Conservation (phyloP, 176 grass and related monocot genomes). For the Musa itinerans region DNA sequence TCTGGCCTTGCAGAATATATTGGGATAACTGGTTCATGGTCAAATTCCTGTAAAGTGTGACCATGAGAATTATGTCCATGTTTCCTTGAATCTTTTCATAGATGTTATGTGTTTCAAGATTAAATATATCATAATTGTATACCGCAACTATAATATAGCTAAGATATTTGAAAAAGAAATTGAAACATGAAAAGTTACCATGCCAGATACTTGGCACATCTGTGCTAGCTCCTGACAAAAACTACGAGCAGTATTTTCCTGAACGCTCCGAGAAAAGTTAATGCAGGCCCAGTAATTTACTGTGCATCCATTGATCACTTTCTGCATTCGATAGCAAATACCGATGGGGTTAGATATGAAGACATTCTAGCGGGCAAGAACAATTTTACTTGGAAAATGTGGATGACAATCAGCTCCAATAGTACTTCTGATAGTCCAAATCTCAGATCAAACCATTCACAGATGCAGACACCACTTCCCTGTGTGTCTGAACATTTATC, state of each 20-base stretch:
- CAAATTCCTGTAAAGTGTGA: slow-evolving; percentile 57
- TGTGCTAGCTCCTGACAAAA: slow-evolving; percentile 97
- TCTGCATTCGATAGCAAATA: slow-evolving; percentile 34
- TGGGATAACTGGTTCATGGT: slow-evolving; percentile 80
- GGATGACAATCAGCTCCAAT: background rate
- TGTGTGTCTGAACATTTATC: background rate
- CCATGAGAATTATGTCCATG: slow-evolving; percentile 6
- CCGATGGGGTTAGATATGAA: background rate
- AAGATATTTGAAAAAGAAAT: background rate
- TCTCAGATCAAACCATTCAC: background rate
- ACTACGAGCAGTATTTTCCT: slow-evolving; percentile 84
- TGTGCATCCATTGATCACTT: slow-evolving; percentile 91
- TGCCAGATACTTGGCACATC: slow-evolving; percentile 95
- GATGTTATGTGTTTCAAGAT: slow-evolving; percentile 3
- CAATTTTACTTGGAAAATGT: background rate
- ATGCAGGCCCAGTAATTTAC: slow-evolving; percentile 98
- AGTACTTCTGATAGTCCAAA: background rate
- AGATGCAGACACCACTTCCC: background rate
- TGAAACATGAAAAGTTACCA: slow-evolving; percentile 33
- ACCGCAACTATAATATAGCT: background rate
- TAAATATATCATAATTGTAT: background rate
- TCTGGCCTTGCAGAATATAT: slow-evolving; percentile 94
- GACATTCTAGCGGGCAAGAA: background rate
- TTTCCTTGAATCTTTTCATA: background rate
- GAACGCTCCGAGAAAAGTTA: slow-evolving; percentile 93